Base-by-base conservation (phyloP, 1,284 basidiomycete genomes). In the Puccinia brachypodii region DNA sequence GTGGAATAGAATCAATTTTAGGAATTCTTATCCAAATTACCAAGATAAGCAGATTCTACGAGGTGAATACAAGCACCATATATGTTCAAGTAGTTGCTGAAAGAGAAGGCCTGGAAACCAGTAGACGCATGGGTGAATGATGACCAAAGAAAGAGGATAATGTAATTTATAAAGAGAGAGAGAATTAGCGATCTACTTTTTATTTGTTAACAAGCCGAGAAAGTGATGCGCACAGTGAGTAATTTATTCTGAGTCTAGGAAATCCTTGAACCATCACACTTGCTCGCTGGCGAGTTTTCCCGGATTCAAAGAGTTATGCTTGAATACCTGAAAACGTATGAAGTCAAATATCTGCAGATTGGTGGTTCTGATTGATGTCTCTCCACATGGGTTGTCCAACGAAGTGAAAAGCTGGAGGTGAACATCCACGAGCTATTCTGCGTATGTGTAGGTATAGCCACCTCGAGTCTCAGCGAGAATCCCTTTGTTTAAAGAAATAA, bases 241-340 rank as follows among this genome's bases (percentile, higher is more conserved):
- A 11, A 53, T 53, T 22, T 25, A 58, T 58, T n/a, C n/a, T n/a
- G n/a, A 58, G 56, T 25, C 56, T 58, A 58, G 56, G 56, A 19
- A 58, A 58, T 58, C 6, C 56, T 58, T 58, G n/a, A 58, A 58
- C 56, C 56, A 58, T 58, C 25, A 58, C 56, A 58, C 56, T 58
- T 58, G 56, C 56, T 58, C 2, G 56, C 56, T 58, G n/a, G 56
- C 56, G 56, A 58, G 56, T 28, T 58, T 58, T 25, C 8, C n/a
- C 56, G 56, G 31, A 25, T 58, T 58, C n/a, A 22, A 25, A 58
- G n/a, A n/a, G n/a, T n/a, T n/a, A n/a, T n/a, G n/a, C n/a, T n/a
- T n/a, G n/a, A n/a, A n/a, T n/a, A n/a, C n/a, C n/a, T n/a, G n/a
- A n/a, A n/a, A n/a, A n/a, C n/a, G n/a, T n/a, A n/a, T n/a, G n/a